Percentiles rank a stretch among this genome's conserved stretches.
phyloP scores from a whole-genome alignment of 208 protist species.

The Histomonas meleagridis region DNA sequence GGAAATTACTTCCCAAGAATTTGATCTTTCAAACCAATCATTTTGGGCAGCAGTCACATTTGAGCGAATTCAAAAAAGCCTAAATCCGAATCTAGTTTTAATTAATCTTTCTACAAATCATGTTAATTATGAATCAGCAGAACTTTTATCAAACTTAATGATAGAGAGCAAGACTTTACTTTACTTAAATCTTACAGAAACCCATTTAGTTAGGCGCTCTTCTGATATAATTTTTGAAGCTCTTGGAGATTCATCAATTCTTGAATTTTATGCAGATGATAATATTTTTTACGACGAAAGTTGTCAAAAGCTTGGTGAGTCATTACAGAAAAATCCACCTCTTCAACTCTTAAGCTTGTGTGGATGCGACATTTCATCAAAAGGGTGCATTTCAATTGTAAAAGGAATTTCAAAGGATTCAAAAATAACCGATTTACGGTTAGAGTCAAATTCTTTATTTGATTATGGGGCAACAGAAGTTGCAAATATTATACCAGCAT shows the following conservation, averaged over 20 bases:
- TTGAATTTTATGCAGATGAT: constrained; percentile 20
- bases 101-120: neutral
- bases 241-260: neutral
- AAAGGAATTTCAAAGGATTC: neutral
- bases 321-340: neutral
- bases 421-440: neutral
- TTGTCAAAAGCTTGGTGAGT: neutral
- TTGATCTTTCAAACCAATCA: neutral
- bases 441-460: neutral
- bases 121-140: neutral
- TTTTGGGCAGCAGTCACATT: neutral
- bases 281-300: neutral
- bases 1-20: too few relatives aligned
- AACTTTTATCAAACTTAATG: neutral
- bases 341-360: neutral
- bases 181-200: neutral
- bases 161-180: neutral
- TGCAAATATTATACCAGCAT: neutral
- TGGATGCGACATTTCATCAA: neutral
- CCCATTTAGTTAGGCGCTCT: neutral
- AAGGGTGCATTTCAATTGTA: neutral
- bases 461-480: neutral
- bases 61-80: neutral
- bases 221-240: neutral
- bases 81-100: neutral